A percentile compares a stretch with the other conserved stretches of the same genome.
phyloP scores from a whole-genome alignment of 73 alveolate genomes.

The Paramecium pentaurelia region DNA sequence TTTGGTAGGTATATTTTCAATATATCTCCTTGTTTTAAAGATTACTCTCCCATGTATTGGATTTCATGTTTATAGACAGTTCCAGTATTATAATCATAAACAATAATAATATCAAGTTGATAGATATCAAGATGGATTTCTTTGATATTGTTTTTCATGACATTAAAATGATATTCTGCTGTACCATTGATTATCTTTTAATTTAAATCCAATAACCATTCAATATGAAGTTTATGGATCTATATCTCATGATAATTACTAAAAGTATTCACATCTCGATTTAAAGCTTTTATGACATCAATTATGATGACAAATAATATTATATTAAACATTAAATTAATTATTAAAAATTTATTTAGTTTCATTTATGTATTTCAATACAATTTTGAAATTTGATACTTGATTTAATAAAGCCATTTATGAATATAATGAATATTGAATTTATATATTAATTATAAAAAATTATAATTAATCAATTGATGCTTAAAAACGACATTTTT shows the following conservation, averaged over 20 bases:
- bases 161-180: background rate
- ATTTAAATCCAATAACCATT: background rate
- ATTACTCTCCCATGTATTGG: background rate
- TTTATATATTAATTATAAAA: background rate
- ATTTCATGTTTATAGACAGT: background rate
- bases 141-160: background rate
- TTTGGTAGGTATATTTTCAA: background rate
- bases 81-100: background rate
- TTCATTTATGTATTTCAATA: background rate
- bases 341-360: background rate
- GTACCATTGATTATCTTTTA: background rate
- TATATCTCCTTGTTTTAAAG: background rate
- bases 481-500: background rate
- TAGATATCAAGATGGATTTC: background rate
- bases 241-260: background rate
- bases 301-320: background rate
- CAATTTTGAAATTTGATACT: no score
- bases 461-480: background rate
- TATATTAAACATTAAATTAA: background rate
- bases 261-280: background rate
- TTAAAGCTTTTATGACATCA: background rate
- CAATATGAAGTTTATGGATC: background rate
- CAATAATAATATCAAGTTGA: background rate
- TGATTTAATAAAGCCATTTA: background rate
- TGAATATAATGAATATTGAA: background rate